Evolutionary conservation across 2,329 filamentous ascomycete genomes (phyloP).

Genomic region (Ophiobolus disseminans): DNA sequence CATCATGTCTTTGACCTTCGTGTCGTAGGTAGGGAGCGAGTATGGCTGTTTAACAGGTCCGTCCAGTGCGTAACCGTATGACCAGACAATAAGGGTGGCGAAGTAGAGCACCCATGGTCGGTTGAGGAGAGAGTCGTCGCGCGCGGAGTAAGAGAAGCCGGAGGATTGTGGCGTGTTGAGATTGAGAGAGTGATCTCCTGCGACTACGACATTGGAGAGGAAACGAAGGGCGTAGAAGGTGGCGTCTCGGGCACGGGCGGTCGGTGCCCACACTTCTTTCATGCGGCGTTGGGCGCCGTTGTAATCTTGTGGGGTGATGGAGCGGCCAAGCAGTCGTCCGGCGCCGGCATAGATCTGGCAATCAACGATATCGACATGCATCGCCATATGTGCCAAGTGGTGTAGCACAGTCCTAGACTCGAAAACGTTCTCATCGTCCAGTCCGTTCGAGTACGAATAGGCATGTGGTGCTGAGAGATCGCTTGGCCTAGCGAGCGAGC

Average conservation of each 20-base stretch:
- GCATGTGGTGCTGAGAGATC: conserved; percentile 38
- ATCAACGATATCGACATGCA: conserved; percentile 97
- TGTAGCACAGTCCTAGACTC: conserved; percentile 90
- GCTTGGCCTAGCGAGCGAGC: conserved; percentile 69
- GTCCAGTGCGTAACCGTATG: conserved; percentile 89
- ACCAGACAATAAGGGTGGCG: conserved; percentile 90
- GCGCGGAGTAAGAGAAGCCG: conserved; percentile 71
- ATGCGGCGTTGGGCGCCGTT: conserved; percentile 80
- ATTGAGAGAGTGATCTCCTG: conserved; percentile 56
- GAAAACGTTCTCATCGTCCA: conserved; percentile 74
- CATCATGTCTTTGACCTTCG: conserved; percentile 79
- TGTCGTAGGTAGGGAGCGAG: conserved; percentile 65
- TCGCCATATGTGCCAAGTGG: conserved; percentile 95
- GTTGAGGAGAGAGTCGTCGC: conserved; percentile 89
- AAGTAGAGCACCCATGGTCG: conserved; percentile 96
- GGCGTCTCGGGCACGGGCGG: conserved; percentile 85
- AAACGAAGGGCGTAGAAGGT: conserved; percentile 93
- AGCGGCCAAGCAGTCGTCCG: conserved; percentile 81
- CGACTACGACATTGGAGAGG: conserved; percentile 80
- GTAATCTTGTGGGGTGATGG: conserved; percentile 83
- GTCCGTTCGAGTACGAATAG: conserved; percentile 39
- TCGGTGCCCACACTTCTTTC: conserved; percentile 88
- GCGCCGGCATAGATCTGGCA: conserved; percentile 95
- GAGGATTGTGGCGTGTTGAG: conserved; percentile 35
- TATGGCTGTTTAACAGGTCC: conserved; percentile 68